Conservation (phyloP, 768 basidiomycete genomes). For the Mycena capillaripes region DNA sequence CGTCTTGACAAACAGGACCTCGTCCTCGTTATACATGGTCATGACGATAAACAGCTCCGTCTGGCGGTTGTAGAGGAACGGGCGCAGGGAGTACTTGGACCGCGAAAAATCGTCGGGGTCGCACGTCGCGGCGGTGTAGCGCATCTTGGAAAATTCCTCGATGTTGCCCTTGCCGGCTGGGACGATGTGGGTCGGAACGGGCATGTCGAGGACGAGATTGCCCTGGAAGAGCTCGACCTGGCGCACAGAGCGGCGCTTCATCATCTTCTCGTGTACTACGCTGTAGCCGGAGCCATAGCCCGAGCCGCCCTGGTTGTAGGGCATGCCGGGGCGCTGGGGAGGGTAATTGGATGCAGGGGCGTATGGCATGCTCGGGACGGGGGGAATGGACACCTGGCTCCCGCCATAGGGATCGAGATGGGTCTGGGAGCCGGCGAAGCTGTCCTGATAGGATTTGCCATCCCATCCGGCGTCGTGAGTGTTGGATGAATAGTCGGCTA, state of each 20-base stretch:
- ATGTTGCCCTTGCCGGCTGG: constrained; percentile 72
- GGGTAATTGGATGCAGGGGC: constrained; percentile 66
- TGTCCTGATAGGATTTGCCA: constrained; percentile 70
- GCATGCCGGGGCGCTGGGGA: constrained; percentile 68
- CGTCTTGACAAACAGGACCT: constrained; percentile 80
- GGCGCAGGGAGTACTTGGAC: constrained; percentile 82
- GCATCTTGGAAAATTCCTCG: constrained; percentile 87
- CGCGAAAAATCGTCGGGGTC: constrained; percentile 92
- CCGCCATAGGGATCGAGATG: constrained; percentile 80
- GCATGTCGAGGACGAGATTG: constrained; percentile 88
- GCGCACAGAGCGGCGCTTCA: constrained; percentile 84
- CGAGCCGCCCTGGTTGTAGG: constrained; percentile 56
- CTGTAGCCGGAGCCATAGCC: constrained; percentile 67
- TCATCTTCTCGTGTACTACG: constrained; percentile 80
- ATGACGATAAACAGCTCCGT: constrained; percentile 97
- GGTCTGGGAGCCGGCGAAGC: constrained; percentile 77
- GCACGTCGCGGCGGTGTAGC: constrained; percentile 91
- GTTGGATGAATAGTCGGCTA: constrained; percentile 54
- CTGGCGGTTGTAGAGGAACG: constrained; percentile 81
- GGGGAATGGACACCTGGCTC: constrained; percentile 64
- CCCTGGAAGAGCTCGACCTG: constrained; percentile 87
- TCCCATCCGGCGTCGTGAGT: constrained; percentile 59
- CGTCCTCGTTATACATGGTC: constrained; percentile 97
- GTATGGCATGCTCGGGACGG: constrained; percentile 70
- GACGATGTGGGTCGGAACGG: constrained; percentile 83